These are phyloP conservation scores for Suillus cothurnatus DNA, from an alignment of 768 basidiomycete genomes.

Conservation along the genomic window DNA sequence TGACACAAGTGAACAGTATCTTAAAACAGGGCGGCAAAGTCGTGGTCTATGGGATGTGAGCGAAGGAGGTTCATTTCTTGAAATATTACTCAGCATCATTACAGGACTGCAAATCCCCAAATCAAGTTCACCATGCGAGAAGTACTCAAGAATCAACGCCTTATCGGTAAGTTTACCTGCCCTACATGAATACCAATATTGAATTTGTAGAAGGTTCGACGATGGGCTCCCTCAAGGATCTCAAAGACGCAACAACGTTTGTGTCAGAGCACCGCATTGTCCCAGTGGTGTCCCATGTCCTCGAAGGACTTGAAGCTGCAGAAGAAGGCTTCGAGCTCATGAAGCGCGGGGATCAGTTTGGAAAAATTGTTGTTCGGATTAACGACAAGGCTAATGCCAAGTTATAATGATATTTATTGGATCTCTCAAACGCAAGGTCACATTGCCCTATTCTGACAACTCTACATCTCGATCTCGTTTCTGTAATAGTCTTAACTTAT, in stretches of 20 bases:
- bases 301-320: slow-evolving; percentile 64
- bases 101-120: slow-evolving; percentile 62
- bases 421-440: background rate
- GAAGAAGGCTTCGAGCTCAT: slow-evolving; percentile 75
- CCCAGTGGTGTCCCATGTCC: slow-evolving; percentile 68
- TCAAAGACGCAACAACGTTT: slow-evolving; percentile 72
- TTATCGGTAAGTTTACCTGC: slow-evolving; percentile 56
- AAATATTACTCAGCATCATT: slow-evolving; percentile 6
- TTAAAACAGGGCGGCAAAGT: slow-evolving; percentile 61
- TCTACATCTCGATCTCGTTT: background rate
- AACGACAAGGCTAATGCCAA: slow-evolving; percentile 19
- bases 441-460: background rate
- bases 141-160: slow-evolving; percentile 71
- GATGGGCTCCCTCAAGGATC: slow-evolving; percentile 81
- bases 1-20: slow-evolving; percentile 47
- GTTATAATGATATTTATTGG: background rate
- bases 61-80: slow-evolving; percentile 9
- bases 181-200: background rate
- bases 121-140: slow-evolving; percentile 77
- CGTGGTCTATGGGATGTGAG: slow-evolving; percentile 69
- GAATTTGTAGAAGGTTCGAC: slow-evolving; percentile 49
- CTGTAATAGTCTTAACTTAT: background rate
- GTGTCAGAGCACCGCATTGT: slow-evolving; percentile 64
- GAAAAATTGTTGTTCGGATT: slow-evolving; percentile 71
- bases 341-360: slow-evolving; percentile 67